A percentile compares a stretch with the other conserved stretches of the same genome.
phyloP scores from a whole-genome alignment of 208 protist genomes.

The Borovskyia barvae region DNA sequence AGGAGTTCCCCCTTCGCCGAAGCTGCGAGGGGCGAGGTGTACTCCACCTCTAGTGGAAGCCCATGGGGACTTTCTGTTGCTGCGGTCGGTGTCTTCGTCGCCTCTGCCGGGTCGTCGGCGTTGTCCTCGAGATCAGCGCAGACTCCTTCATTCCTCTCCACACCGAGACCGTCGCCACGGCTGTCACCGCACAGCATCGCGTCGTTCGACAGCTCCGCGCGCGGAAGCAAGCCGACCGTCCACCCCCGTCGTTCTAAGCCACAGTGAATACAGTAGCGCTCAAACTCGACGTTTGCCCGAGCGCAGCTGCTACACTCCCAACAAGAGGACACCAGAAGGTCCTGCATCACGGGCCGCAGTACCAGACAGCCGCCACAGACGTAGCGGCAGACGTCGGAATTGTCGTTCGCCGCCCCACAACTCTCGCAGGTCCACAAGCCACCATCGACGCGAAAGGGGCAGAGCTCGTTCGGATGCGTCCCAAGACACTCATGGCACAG shows the following conservation, averaged over 20 bases:
- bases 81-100: too few relatives aligned
- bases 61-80: too few relatives aligned
- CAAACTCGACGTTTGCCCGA: slow-evolving; percentile 70
- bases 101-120: too few relatives aligned
- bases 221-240: slow-evolving; percentile 2
- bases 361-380: slow-evolving; percentile 67
- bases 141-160: not conserved
- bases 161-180: not conserved
- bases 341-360: slow-evolving; percentile 55
- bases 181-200: not conserved
- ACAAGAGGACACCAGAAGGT: slow-evolving; percentile 47
- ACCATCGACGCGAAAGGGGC: slow-evolving; percentile 22
- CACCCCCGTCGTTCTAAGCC: slow-evolving; percentile 22
- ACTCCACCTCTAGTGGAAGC: too few relatives aligned
- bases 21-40: too few relatives aligned
- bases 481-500: slow-evolving; percentile 68
- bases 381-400: slow-evolving; percentile 76
- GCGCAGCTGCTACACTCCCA: slow-evolving; percentile 66
- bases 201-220: not conserved
- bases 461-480: slow-evolving; percentile 55
- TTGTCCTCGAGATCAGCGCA: too few relatives aligned
- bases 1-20: too few relatives aligned
- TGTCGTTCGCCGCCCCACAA: slow-evolving; percentile 55
- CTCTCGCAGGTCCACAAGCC: slow-evolving; percentile 56
- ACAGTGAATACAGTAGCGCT: slow-evolving; percentile 83